Conservation (phyloP, 2,329 filamentous ascomycete species). For the Microcera coccophila region DNA sequence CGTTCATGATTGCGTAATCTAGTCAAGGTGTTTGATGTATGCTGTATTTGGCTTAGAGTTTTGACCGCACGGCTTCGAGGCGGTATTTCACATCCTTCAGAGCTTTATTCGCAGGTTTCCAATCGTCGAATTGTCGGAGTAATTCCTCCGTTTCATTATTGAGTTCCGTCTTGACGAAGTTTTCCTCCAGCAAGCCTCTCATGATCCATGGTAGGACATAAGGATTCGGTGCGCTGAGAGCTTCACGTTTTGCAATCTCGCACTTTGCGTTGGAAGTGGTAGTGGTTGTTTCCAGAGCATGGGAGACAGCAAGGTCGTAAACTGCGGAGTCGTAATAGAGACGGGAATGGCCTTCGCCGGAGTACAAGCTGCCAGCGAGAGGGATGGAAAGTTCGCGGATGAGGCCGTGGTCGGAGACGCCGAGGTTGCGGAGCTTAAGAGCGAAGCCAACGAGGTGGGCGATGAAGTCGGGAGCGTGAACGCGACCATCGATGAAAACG, state of each 20-base stretch:
- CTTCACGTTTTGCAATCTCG: conserved; percentile 22
- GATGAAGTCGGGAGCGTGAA: conserved; percentile 91
- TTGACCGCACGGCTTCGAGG: conserved; percentile 85
- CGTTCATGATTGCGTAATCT: not conserved
- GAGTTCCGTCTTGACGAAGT: conserved; percentile 79
- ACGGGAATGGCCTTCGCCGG: conserved; percentile 87
- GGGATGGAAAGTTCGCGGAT: conserved; percentile 85
- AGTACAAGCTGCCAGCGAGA: conserved; percentile 85
- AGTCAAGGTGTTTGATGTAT: not conserved
- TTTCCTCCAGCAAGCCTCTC: conserved; percentile 87
- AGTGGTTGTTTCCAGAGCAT: conserved; percentile 66
- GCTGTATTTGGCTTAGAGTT: conserved; percentile 46
- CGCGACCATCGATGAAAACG: conserved; percentile 90
- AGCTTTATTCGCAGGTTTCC: conserved; percentile 86
- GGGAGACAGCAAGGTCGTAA: conserved; percentile 73
- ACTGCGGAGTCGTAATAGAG: conserved; percentile 87
- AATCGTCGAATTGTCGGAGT: conserved; percentile 85
- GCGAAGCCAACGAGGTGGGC: conserved; percentile 90
- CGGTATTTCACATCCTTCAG: conserved; percentile 95
- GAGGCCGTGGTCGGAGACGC: conserved; percentile 87
- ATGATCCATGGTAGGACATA: conserved; percentile 95
- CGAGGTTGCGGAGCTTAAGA: conserved; percentile 88
- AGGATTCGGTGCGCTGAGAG: conserved; percentile 63
- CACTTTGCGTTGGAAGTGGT: conserved; percentile 33
- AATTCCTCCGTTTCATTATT: conserved; percentile 72